Evolutionary conservation across 2,329 filamentous ascomycete species (phyloP), one percentile per base, ranked within the genome.

Genomic region (Talaromyces sp.): DNA sequence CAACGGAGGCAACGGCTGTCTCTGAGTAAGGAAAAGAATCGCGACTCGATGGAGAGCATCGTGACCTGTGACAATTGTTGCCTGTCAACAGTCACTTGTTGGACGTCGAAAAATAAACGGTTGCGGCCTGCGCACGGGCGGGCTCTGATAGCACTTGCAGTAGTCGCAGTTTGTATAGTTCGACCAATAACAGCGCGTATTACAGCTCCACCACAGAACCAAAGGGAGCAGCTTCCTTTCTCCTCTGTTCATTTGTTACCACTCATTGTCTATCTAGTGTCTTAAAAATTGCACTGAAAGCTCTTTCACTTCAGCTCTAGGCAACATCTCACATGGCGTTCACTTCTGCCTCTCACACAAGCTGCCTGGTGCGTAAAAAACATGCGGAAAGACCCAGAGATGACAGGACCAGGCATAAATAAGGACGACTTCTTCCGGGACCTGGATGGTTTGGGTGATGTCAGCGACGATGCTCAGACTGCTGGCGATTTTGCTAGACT

Each of bases 1-100:
- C 75, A 78, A 63, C 70, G 73, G 41, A 77, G 70, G 67, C 76
- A 78, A 56, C 73, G 75, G 60, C 68, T 65, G 9, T 69, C 71
- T 52, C 68, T 71, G n/a, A 73, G 50, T 9, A 66, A 22, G 16
- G 45, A 66, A 39, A 73, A 66, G 5, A 71, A 65, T 2, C 69
- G 62, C 43, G 65, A 64, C 19, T 66, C 75, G 13, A 52, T 31
- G 19, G 56, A 74, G 33, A 71, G 54, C 3, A 71, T 65, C n/a
- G 3, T 65, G 64, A 39, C 22, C 47, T n/a, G 3, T 39, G 52
- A 37, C n/a, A 27, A 24, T 56, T 50, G 48, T 54, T 61, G 58
- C 58, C 50, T 56, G 37, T 41, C 8, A 3, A 19, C 11, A 22
- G 33, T 22, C 14, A 19, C 50, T 19, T 58, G 9, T 9, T 68